A percentile compares a stretch with the other conserved stretches of the same genome.
These are phyloP conservation scores for Leucosporidium creatinivorum DNA, from an alignment of 768 basidiomycete genomes.

Conservation along the genomic window DNA sequence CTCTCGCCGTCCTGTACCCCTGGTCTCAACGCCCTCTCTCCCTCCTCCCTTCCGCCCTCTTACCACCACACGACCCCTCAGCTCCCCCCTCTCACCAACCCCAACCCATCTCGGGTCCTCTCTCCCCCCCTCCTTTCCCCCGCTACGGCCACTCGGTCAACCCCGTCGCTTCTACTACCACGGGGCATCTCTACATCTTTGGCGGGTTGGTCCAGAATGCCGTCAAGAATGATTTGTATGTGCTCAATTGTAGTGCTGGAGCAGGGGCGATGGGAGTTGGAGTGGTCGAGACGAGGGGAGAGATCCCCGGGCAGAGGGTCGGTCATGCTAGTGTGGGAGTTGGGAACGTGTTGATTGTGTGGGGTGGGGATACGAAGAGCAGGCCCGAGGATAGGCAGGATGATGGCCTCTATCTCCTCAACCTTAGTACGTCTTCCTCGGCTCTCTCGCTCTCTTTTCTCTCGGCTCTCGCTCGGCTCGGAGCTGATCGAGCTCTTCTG, in stretches of 20 bases:
- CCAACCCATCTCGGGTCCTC: slow-evolving; percentile 20
- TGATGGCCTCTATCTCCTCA: slow-evolving; percentile 85
- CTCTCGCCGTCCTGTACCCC: slow-evolving; percentile 50
- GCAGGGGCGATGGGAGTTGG: slow-evolving; percentile 57
- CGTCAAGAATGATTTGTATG: slow-evolving; percentile 85
- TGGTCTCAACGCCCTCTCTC: slow-evolving; percentile 71
- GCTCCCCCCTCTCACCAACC: slow-evolving; percentile 75
- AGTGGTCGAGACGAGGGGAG: slow-evolving; percentile 78
- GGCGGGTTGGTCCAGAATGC: slow-evolving; percentile 89
- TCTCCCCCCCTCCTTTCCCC: slow-evolving; percentile 82
- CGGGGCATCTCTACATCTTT: slow-evolving; percentile 89
- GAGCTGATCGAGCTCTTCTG: neutral
- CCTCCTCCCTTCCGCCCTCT: slow-evolving; percentile 50
- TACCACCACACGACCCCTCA: slow-evolving; percentile 71
- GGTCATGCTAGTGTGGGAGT: slow-evolving; percentile 95
- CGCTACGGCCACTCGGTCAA: slow-evolving; percentile 93
- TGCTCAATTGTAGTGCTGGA: slow-evolving; percentile 48
- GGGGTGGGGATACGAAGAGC: slow-evolving; percentile 91
- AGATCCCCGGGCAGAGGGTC: slow-evolving; percentile 80
- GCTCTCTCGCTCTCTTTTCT: too few species aligned
- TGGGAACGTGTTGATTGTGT: slow-evolving; percentile 89
- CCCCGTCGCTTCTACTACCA: slow-evolving; percentile 52
- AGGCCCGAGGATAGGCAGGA: slow-evolving; percentile 69
- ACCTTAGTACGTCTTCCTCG: slow-evolving; percentile 61
- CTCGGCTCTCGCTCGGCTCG: too few species aligned